These are phyloP conservation scores for Neopestalotiopsis clavispora DNA, from an alignment of 2,329 filamentous ascomycete species.

Conservation along the genomic window DNA sequence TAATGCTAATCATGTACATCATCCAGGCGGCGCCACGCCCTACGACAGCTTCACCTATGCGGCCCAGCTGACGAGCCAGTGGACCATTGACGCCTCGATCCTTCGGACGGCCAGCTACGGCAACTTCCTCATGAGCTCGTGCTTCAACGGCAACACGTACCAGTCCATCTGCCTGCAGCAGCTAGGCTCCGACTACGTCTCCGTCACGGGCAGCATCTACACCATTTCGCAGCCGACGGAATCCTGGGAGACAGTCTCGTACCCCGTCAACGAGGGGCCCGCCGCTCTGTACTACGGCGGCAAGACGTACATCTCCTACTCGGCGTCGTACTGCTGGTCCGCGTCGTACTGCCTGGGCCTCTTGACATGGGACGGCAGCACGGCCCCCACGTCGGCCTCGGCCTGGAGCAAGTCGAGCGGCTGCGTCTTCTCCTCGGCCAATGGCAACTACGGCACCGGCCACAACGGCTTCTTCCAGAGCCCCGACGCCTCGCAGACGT, in stretches of 20 bases:
- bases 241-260: conserved; percentile 53
- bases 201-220: conserved; percentile 46
- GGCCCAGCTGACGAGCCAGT: conserved; percentile 50
- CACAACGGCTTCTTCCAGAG: conserved; percentile 65
- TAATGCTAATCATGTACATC: not conserved
- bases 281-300: conserved; percentile 58
- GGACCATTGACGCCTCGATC: conserved; percentile 60
- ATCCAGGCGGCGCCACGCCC: conserved; percentile 52
- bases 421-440: conserved; percentile 55
- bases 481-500: conserved; percentile 58
- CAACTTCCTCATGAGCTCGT: conserved; percentile 61
- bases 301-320: conserved; percentile 58
- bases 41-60: conserved; percentile 57
- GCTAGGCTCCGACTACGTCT: conserved; percentile 44
- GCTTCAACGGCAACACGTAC: conserved; percentile 46
- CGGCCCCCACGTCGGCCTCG: conserved; percentile 46
- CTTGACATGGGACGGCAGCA: conserved; percentile 55
- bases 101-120: conserved; percentile 49
- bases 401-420: conserved; percentile 58
- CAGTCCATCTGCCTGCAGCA: conserved; percentile 45
- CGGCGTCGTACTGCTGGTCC: conserved; percentile 62
- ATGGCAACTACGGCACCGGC: conserved; percentile 61
- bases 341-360: conserved; percentile 57
- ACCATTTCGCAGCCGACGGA: conserved; percentile 57
- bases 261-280: conserved; percentile 60